These are phyloP conservation scores for Cladosporium sp. DNA, from an alignment of 2,329 filamentous ascomycete genomes.

Conservation along the genomic window DNA sequence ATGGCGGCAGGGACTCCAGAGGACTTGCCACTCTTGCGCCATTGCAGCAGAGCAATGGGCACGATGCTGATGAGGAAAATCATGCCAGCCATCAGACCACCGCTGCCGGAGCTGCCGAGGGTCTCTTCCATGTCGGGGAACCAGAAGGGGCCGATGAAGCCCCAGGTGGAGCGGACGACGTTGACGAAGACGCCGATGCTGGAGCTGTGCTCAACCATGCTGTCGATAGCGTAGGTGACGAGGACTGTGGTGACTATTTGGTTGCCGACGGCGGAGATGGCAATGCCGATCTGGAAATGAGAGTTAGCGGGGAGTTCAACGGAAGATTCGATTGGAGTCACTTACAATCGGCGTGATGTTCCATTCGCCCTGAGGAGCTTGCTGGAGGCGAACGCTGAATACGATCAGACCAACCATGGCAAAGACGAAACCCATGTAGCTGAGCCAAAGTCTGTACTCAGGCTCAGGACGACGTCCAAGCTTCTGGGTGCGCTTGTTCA, in stretches of 20 bases:
- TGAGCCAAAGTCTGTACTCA: conserved; percentile 61
- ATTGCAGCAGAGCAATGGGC: conserved; percentile 34
- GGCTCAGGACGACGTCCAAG: conserved; percentile 42
- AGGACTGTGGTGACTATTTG: conserved; percentile 64
- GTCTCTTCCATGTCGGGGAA: conserved; percentile 44
- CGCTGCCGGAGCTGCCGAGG: conserved; percentile 41
- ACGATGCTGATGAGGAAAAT: conserved; percentile 32
- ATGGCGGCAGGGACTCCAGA: conserved; percentile 3
- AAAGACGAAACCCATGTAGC: conserved; percentile 55
- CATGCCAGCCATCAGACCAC: conserved; percentile 42
- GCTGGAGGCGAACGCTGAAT: conserved; percentile 55
- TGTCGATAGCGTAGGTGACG: conserved; percentile 63
- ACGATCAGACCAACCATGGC: conserved; percentile 56
- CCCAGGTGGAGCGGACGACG: conserved; percentile 57
- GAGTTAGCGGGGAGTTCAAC: background rate
- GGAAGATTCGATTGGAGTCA: conserved; percentile 32
- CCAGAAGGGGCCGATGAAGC: conserved; percentile 52
- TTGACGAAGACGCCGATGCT: conserved; percentile 62
- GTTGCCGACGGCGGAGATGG: conserved; percentile 55
- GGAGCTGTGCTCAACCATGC: conserved; percentile 54
- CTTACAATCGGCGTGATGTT: conserved; percentile 58
- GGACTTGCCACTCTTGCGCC: conserved; percentile 17
- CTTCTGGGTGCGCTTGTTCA: conserved; percentile 45
- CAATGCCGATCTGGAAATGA: conserved; percentile 41
- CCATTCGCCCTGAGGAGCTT: conserved; percentile 50